Percentiles rank a stretch among this genome's conserved stretches.
Conservation (phyloP, 2,329 filamentous ascomycete genomes). For the Penicillium decumbens region DNA sequence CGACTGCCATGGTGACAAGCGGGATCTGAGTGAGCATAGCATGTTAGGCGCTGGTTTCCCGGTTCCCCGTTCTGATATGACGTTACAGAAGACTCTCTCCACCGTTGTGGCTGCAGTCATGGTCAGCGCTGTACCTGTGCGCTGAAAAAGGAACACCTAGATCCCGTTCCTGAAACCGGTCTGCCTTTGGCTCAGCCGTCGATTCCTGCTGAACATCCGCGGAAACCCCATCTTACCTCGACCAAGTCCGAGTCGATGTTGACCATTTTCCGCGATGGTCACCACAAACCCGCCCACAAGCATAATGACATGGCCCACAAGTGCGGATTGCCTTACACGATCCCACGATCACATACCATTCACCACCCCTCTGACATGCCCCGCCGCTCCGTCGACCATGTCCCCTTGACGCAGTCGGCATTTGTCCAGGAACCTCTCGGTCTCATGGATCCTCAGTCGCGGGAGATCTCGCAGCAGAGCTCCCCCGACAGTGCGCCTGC, state of each 20-base stretch:
- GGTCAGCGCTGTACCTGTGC: constrained; percentile 59
- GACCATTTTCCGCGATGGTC: constrained; percentile 59
- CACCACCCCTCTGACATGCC: constrained; percentile 45
- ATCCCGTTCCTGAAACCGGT: constrained; percentile 48
- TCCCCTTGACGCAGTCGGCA: constrained; percentile 37
- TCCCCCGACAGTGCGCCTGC: constrained; percentile 42
- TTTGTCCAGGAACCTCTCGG: constrained; percentile 30
- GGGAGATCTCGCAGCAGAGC: constrained; percentile 36
- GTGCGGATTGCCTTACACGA: constrained; percentile 59
- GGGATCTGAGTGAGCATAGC: constrained; percentile 37
- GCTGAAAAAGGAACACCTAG: constrained; percentile 55
- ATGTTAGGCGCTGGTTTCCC: constrained; percentile 26
- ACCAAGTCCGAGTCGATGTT: constrained; percentile 57
- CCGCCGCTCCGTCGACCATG: constrained; percentile 51
- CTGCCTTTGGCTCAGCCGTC: constrained; percentile 39
- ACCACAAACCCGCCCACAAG: constrained; percentile 61
- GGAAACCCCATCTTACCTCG: constrained; percentile 54
- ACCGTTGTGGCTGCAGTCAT: constrained; percentile 51
- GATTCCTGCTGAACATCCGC: constrained; percentile 43
- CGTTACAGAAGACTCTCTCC: constrained; percentile 33
- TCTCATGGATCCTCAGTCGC: constrained; percentile 16
- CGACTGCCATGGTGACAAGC: constrained; percentile 34
- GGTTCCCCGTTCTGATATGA: constrained; percentile 31
- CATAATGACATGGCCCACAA: constrained; percentile 62
- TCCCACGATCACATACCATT: constrained; percentile 52